Conservation (phyloP, 1,139 yeast species). For the Candida glucosophila region DNA sequence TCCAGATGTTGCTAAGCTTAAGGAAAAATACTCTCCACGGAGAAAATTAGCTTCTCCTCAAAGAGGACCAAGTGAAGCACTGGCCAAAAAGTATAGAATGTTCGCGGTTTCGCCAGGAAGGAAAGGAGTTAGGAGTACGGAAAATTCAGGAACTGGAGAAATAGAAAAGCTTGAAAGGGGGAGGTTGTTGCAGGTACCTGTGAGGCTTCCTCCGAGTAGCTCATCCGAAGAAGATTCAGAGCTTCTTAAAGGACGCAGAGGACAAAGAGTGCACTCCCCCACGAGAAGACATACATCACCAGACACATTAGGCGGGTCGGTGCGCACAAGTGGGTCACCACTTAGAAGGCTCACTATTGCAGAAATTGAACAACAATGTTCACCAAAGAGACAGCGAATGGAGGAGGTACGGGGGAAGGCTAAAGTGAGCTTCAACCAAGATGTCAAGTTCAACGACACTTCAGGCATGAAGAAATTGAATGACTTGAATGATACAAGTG, state of each 20-base stretch:
- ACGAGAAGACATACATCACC: no score
- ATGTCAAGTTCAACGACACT: conserved; percentile 3
- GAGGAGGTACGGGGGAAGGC: conserved; percentile 4
- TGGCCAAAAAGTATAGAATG: conserved; percentile 5
- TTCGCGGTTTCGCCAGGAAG: conserved; percentile 7
- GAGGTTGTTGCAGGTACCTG: no score
- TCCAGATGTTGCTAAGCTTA: conserved; percentile 7
- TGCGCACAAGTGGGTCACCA: conserved; percentile 31
- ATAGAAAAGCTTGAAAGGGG: background rate
- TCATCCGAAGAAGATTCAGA: no score
- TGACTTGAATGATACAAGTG: no score
- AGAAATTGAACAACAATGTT: conserved; percentile 15
- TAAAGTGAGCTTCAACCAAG: conserved; percentile 3
- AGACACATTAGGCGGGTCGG: no score
- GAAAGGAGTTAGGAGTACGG: conserved; percentile 2
- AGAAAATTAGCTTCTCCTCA: conserved; percentile 6
- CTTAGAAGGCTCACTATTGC: conserved; percentile 21
- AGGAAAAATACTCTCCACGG: conserved; percentile 11
- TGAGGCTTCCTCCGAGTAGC: no score
- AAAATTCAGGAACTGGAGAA: conserved; percentile 2
- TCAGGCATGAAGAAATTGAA: conserved; percentile 1
- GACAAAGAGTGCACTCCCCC: no score
- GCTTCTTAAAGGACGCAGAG: no score
- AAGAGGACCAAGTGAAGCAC: conserved; percentile 3
- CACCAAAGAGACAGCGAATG: no score